These are phyloP conservation scores for Aethionema arabicum DNA, from an alignment of 345 rosid genomes.

Conservation along the genomic window DNA sequence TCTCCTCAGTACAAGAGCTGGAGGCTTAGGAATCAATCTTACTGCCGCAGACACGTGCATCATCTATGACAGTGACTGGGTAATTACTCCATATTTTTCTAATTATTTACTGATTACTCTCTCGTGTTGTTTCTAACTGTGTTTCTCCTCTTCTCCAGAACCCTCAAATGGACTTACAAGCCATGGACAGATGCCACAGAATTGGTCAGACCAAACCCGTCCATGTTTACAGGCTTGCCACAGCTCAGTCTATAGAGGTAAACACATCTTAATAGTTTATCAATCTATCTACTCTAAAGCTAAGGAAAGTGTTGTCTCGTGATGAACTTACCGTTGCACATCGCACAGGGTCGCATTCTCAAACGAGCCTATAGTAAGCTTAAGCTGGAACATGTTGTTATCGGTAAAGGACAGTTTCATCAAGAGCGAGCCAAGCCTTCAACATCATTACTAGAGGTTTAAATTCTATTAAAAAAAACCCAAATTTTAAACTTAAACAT, in stretches of 20 bases:
- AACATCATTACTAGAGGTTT: constrained; percentile 48
- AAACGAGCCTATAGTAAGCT: constrained; percentile 89
- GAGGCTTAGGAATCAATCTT: constrained; percentile 97
- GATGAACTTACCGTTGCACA: constrained; percentile 24
- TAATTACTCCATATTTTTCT: constrained; percentile 29
- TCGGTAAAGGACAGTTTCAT: constrained; percentile 88
- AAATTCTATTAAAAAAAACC: neutral
- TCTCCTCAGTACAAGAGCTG: constrained; percentile 95
- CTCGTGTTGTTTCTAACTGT: constrained; percentile 21
- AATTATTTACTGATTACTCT: constrained; percentile 5
- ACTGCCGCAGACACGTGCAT: constrained; percentile 97
- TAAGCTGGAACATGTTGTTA: constrained; percentile 97
- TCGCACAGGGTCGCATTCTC: constrained; percentile 77
- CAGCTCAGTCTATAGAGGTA: constrained; percentile 94
- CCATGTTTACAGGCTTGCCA: constrained; percentile 93
- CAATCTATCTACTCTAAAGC: neutral
- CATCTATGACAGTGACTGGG: constrained; percentile 98
- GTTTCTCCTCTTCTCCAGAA: constrained; percentile 51
- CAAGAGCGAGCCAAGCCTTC: constrained; percentile 60
- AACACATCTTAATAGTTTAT: constrained; percentile 13
- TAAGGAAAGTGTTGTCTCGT: constrained; percentile 16
- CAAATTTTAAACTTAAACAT: neutral
- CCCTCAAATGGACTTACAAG: constrained; percentile 98
- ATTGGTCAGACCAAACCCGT: constrained; percentile 99
- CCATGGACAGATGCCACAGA: constrained; percentile 99